Evolutionary conservation across 208 protist species (phyloP), one percentile per base, ranked within the genome.

Genomic region (Leishmania amazonensis): DNA sequence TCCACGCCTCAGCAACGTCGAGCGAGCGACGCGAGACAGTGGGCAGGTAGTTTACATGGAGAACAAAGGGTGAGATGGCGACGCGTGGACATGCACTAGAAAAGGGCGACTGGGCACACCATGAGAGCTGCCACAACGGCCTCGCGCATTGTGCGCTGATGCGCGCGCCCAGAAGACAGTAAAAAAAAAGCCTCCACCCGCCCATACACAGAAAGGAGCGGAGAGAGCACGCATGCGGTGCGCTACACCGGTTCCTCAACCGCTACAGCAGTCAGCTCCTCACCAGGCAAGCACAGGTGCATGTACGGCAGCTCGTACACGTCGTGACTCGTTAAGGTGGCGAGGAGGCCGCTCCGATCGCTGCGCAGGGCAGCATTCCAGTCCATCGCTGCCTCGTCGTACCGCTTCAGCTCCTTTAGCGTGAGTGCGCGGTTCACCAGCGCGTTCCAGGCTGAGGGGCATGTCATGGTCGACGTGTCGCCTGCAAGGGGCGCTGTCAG

Each of bases 391-490:
- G 95, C 92, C 28, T 89, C 92, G 0, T 94, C 90, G 76, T 97
- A 97, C 19, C 81, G 71, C 35, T 85, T 75, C 65, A 97, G 58
- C 38, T 89, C 84, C 86, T 98, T 98, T 80, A 94, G 78, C 28
- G 94, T 94, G 68, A 99, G 94, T 31, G 95, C 88, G 1, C 97
- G 90, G 8, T 95, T 90, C 47, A 99, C 89, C 42, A 97, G 83
- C 1, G 94, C 95, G 42, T 89, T 87, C 65, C 94, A 86, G 8
- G 75, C 21, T 11, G 75, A 47, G 9, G 40, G 40, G 31, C 51
- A 45, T 9, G 53, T 7, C 73, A n/a, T 28, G 19, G 45, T 79
- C 57, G 21, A 54, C 45, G 28, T 54, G 13, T 2, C 21, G 45
- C 42, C 40, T 35, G 9, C 21, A 35, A 35, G 24, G 54, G 31